Evolutionary conservation across 345 rosid genomes (phyloP), one percentile per base, ranked within the genome.

Genomic region (Rhodamnia argentea): DNA sequence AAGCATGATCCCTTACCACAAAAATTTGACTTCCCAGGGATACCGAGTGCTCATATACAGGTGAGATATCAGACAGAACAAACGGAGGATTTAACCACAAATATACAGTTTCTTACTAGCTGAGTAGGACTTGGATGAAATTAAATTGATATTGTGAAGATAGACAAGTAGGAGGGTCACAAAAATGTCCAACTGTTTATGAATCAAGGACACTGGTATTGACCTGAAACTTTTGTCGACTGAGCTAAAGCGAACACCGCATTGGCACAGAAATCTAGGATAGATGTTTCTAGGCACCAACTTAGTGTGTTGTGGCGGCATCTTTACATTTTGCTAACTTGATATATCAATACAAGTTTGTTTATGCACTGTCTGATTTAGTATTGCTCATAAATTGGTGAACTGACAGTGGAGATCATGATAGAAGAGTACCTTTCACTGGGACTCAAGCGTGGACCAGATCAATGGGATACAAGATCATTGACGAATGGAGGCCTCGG

Each of bases 41-140:
- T 91, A 90, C 75, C 75, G 87, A 62, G 93, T 91, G 5, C 91
- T 91, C n/a, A 88, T 91, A 14, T 91, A 88, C 86, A 91, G 91
- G 93, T 91, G 86, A 52, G 6, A 29, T 51, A 11, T 40, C 20
- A 7, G 42, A 40, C 32, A n/a, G 70, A 59, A 58, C 5, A 56
- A 58, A 12, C 3, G 62, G 5, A 11, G 3, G 6, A n/a, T 59
- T 59, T 59, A 11, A 59, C 18, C 8, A 4, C 37, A n/a, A n/a
- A n/a, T n/a, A n/a, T 59, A 13, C 70, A 59, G 16, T n/a, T 59
- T 59, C 4, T 59, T n/a, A 59, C 18, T 13, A 13, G 32, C 37
- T 59, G 70, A 59, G 32, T 15, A 58, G 64, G 7, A 26, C 64
- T 26, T 13, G 64, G 64, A 27, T 12, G 32, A 59, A 57, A 26